Evolutionary conservation across 306 rosid species (phyloP), one percentile per base, ranked within the genome.

Genomic region (Herpetospermum pedunculosum): DNA sequence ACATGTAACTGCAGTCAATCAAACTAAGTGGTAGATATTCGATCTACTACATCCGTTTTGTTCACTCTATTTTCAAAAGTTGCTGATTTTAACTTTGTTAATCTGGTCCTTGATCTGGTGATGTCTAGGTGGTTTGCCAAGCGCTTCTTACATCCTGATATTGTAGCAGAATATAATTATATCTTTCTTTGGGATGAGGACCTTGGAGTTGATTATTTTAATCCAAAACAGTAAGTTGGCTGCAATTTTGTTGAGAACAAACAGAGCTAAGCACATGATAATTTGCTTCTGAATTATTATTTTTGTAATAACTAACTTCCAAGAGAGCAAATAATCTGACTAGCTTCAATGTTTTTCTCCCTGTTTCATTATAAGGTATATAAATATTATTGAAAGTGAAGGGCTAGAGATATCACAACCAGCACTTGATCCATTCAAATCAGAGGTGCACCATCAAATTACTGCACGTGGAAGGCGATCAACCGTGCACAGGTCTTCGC

Each of bases 131-230:
- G 99, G 99, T 91, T 89, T 74, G 99, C 99, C 32, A 94, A 94
- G 83, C 94, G 97, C 63, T 94, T 94, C 88, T 79, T 94, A 54
- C 99, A 94, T 81, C 99, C 99, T 8, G 97, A 94, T 81, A 87
- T 94, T 67, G 95, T 94, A 74, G 91, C 91, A 23, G 88, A 84
- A 48, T 94, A 94, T 80, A 67, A 77, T 71, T 89, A 94, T 79
- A 77, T 94, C 78, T 94, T 94, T 83, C 97, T 94, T 28, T 94
- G 99, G 99, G 99, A 94, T 47, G 99, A 94, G 79, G 99, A 94
- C 83, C 91, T 94, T 52, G 99, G 99, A 79, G 95, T 94, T 1
- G 90, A 94, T 10, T 1, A 80, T 81, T 94, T 94, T 84, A 60
- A 87, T 40, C 99, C 99, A 30, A 28, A 84, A 23, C 75, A 76